Percentiles rank a stretch among this genome's conserved stretches.
Evolutionary conservation across 1,284 basidiomycete genomes (phyloP).

Genomic region (Fereydounia khargensis): DNA sequence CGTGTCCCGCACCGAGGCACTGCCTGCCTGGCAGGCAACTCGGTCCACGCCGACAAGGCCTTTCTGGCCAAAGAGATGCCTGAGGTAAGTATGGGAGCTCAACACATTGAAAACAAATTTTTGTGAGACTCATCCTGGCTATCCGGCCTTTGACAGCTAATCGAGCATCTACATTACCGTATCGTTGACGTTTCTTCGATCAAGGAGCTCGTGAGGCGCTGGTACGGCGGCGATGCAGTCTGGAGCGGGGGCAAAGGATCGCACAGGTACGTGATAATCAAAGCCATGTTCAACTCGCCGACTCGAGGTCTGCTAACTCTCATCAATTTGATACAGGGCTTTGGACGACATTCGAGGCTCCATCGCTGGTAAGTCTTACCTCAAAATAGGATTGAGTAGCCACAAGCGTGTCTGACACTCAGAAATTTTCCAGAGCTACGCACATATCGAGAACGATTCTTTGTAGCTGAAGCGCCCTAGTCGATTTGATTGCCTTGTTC

Average conservation of each 20-base stretch:
- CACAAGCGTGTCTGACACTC: no score
- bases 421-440: no score
- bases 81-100: conserved; percentile 57
- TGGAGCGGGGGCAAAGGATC: conserved; percentile 46
- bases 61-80: conserved; percentile 77
- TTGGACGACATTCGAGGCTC: conserved; percentile 73
- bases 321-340: no score
- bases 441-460: no score
- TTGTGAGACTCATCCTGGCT: background rate
- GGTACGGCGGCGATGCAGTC: conserved; percentile 66
- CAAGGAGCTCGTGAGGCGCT: conserved; percentile 75
- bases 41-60: conserved; percentile 72
- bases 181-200: conserved; percentile 64
- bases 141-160: conserved; percentile 11
- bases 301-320: no score
- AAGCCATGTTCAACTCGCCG: background rate
- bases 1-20: conserved; percentile 60
- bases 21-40: conserved; percentile 75
- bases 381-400: no score
- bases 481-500: no score
- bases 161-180: conserved; percentile 60
- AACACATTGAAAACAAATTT: no score
- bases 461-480: no score
- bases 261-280: conserved; percentile 55
- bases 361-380: conserved; percentile 60